Evolutionary conservation across 106 monocot genomes (phyloP).

Genomic region (Platanthera guangdongensis): DNA sequence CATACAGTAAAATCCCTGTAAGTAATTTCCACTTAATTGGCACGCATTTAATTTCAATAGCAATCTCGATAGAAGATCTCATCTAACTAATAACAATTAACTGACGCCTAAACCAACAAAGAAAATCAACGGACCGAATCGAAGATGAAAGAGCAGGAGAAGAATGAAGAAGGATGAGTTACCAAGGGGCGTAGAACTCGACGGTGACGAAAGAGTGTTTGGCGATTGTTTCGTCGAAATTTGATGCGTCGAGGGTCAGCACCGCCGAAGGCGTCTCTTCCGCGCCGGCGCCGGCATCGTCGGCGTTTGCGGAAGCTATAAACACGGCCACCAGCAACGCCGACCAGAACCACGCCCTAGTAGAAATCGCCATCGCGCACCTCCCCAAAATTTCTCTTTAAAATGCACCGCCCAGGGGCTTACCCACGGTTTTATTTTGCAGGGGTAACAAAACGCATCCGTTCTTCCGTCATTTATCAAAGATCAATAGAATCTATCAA

Average conservation of each 20-base stretch:
- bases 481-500: not conserved
- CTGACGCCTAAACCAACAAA: not conserved
- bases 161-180: not conserved
- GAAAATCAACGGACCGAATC: not conserved
- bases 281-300: conserved; percentile 12
- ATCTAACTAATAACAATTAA: not conserved
- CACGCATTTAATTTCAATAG: not conserved
- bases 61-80: not conserved
- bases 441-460: not conserved
- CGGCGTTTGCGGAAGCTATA: conserved; percentile 12
- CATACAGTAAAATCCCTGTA: not conserved
- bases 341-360: conserved; percentile 27
- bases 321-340: conserved; percentile 10
- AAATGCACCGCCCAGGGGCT: not conserved
- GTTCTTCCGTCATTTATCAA: not conserved
- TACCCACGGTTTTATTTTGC: not conserved
- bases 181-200: conserved; percentile 95
- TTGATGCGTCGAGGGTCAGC: conserved; percentile 60
- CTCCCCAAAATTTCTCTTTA: not conserved
- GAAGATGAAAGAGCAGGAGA: not conserved
- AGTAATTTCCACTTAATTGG: not conserved
- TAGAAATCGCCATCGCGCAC: conserved; percentile 25
- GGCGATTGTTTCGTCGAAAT: conserved; percentile 46
- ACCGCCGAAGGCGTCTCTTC: conserved; percentile 21
- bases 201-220: conserved; percentile 75